Conservation (phyloP, 768 basidiomycete species). For the Trametes cinnabarina region DNA sequence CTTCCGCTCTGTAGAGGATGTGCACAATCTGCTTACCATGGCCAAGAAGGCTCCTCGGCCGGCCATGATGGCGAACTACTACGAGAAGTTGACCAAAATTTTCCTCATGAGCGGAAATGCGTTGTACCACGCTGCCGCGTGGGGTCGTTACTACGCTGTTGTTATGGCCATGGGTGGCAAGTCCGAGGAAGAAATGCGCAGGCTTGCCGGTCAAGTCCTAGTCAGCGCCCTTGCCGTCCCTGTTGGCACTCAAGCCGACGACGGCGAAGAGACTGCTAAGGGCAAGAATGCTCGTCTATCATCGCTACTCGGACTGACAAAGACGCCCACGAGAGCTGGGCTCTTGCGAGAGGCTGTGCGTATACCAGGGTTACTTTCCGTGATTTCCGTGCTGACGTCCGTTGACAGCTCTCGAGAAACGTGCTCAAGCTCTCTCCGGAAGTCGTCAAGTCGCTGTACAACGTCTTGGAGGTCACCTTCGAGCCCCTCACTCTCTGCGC, state of each 20-base stretch:
- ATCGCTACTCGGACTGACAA: slow-evolving; percentile 78
- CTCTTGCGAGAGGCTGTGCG: slow-evolving; percentile 81
- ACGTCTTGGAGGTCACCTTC: slow-evolving; percentile 87
- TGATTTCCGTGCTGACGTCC: slow-evolving; percentile 7
- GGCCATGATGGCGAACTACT: slow-evolving; percentile 98
- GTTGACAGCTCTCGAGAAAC: slow-evolving; percentile 68
- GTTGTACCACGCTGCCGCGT: slow-evolving; percentile 94
- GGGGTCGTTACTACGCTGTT: slow-evolving; percentile 80
- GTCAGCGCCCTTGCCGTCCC: slow-evolving; percentile 93
- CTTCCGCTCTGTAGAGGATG: slow-evolving; percentile 97
- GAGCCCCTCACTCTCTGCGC: slow-evolving; percentile 86
- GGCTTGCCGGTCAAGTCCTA: slow-evolving; percentile 87
- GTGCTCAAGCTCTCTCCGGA: slow-evolving; percentile 77
- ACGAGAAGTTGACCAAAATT: slow-evolving; percentile 95
- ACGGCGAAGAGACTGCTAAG: slow-evolving; percentile 49
- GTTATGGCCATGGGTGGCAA: slow-evolving; percentile 71
- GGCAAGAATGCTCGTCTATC: slow-evolving; percentile 78
- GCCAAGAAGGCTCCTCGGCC: slow-evolving; percentile 91
- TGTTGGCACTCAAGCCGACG: slow-evolving; percentile 57
- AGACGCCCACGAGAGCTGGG: slow-evolving; percentile 82
- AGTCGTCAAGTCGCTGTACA: slow-evolving; percentile 75
- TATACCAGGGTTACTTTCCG: not conserved
- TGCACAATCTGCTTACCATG: slow-evolving; percentile 92
- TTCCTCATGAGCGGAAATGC: slow-evolving; percentile 95
- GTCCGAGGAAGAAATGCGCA: slow-evolving; percentile 71